phyloP scores from a whole-genome alignment of 2,329 filamentous ascomycete genomes.

The Xylaria sp. region DNA sequence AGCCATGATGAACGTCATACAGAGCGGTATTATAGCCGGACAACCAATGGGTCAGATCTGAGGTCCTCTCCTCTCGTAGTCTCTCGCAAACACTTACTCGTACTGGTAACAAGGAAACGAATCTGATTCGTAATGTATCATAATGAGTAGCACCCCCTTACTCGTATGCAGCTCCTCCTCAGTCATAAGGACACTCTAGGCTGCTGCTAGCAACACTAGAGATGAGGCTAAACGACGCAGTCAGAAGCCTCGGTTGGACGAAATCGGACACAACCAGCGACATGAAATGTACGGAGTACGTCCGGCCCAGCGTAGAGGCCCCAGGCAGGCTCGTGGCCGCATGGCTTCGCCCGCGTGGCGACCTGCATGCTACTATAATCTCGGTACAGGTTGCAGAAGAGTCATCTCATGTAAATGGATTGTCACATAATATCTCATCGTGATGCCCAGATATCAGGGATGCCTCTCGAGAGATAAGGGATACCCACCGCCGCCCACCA shows the following conservation, averaged over 20 bases:
- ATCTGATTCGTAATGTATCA: no score
- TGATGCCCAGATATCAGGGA: constrained; percentile 4
- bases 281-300: background rate
- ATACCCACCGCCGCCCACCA: background rate
- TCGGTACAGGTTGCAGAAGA: constrained; percentile 1
- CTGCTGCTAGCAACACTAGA: background rate
- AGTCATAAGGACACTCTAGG: background rate
- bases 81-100: no score
- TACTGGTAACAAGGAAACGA: no score
- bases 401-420: background rate
- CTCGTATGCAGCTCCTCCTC: no score
- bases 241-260: background rate
- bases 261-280: background rate
- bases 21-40: no score
- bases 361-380: constrained; percentile 7
- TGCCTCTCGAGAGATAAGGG: background rate
- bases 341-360: constrained; percentile 2
- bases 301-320: no score
- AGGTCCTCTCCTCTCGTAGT: no score
- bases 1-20: no score
- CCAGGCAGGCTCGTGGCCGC: background rate
- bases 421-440: constrained; percentile 10
- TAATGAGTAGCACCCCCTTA: no score
- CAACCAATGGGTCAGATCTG: no score
- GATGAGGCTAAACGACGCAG: background rate